Percentiles rank a stretch among this genome's conserved stretches.
Evolutionary conservation across 352 stramenopile species (phyloP).

Genomic region (Blastocystis sp.): DNA sequence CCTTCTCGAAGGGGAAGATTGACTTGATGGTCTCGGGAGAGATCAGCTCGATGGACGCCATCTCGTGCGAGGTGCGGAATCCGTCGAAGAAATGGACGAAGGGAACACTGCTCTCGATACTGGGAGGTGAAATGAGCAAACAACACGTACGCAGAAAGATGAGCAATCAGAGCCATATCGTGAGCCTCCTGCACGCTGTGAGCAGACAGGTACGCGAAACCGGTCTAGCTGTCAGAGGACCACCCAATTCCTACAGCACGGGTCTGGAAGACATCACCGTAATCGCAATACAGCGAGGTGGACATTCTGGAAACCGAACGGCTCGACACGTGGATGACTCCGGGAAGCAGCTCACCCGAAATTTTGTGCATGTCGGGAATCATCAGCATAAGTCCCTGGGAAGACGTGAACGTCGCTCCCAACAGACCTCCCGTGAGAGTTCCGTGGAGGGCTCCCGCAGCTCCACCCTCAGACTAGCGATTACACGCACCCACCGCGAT

Average conservation of each 20-base stretch:
- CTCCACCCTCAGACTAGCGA: slow-evolving; percentile 59
- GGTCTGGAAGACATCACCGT: slow-evolving; percentile 76
- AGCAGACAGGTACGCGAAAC: slow-evolving; percentile 68
- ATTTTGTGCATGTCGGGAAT: slow-evolving; percentile 67
- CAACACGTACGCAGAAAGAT: slow-evolving; percentile 65
- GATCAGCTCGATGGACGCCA: slow-evolving; percentile 66
- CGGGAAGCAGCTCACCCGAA: slow-evolving; percentile 33
- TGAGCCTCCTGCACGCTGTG: slow-evolving; percentile 68
- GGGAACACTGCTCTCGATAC: slow-evolving; percentile 63
- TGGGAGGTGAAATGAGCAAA: background rate
- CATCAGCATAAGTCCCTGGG: slow-evolving; percentile 70
- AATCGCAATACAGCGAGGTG: slow-evolving; percentile 68
- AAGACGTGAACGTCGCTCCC: slow-evolving; percentile 65
- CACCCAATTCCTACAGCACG: slow-evolving; percentile 63
- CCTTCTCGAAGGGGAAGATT: slow-evolving; percentile 60
- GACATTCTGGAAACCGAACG: slow-evolving; percentile 64
- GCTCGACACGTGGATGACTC: slow-evolving; percentile 78
- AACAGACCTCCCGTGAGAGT: slow-evolving; percentile 65
- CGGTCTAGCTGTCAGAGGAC: slow-evolving; percentile 67
- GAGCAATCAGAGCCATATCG: slow-evolving; percentile 69
- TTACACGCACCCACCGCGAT: background rate
- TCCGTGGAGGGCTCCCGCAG: slow-evolving; percentile 65
- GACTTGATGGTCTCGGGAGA: slow-evolving; percentile 63
- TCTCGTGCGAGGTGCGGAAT: slow-evolving; percentile 65
- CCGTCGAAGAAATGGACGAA: slow-evolving; percentile 73